Evolutionary conservation across 257 asterid species (phyloP).

Genomic region (Scutellaria barbata): DNA sequence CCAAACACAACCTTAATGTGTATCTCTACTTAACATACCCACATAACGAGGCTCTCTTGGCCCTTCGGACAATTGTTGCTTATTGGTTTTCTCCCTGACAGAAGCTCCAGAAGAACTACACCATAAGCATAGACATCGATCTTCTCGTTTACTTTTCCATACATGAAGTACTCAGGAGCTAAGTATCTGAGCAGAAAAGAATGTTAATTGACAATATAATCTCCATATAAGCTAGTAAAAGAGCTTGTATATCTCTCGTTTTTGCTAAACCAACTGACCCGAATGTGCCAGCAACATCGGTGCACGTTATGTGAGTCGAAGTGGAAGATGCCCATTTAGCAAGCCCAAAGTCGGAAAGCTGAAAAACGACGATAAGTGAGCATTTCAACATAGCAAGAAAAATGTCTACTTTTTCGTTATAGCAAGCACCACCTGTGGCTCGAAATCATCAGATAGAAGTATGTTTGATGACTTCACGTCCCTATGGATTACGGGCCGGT

Average conservation of each 20-base stretch:
- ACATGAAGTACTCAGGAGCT: conserved; percentile 99
- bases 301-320: conserved; percentile 76
- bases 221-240: not conserved
- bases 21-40: conserved; percentile 92
- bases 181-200: conserved; percentile 58
- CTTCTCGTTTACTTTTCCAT: conserved; percentile 92
- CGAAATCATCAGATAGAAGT: conserved; percentile 80
- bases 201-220: conserved; percentile 19
- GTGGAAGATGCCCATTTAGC: conserved; percentile 90
- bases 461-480: conserved; percentile 95
- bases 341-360: conserved; percentile 97
- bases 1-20: conserved; percentile 8
- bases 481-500: conserved; percentile 79
- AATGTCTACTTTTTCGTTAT: conserved; percentile 1
- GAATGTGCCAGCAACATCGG: conserved; percentile 92
- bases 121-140: conserved; percentile 95
- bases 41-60: conserved; percentile 95
- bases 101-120: conserved; percentile 94
- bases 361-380: conserved; percentile 29
- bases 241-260: not conserved
- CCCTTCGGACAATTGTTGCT: conserved; percentile 82
- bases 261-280: conserved; percentile 58
- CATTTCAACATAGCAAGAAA: conserved; percentile 10
- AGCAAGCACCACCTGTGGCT: conserved; percentile 74
- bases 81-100: conserved; percentile 93